Evolutionary conservation across 2,329 filamentous ascomycete species (phyloP).

Genomic region (Epichloe bromicola): DNA sequence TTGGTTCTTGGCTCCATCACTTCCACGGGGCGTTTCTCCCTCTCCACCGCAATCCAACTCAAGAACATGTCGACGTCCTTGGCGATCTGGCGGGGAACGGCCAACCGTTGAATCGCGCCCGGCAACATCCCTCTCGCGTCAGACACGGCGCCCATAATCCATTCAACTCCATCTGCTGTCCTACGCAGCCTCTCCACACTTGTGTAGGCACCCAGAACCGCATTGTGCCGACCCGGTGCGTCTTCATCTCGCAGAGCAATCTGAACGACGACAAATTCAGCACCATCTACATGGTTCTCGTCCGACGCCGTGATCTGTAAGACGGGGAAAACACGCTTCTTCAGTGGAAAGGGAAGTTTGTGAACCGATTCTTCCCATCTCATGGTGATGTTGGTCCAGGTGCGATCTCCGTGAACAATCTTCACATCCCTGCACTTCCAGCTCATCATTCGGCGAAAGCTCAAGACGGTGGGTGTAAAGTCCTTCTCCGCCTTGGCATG

Average conservation of each 20-base stretch:
- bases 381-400: slow-evolving; percentile 36
- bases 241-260: slow-evolving; percentile 29
- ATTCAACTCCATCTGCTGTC: slow-evolving; percentile 41
- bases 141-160: slow-evolving; percentile 67
- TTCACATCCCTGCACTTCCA: slow-evolving; percentile 34
- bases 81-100: slow-evolving; percentile 47
- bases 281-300: slow-evolving; percentile 14
- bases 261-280: slow-evolving; percentile 44
- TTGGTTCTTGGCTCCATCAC: not conserved
- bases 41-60: slow-evolving; percentile 41
- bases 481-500: slow-evolving; percentile 26
- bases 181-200: slow-evolving; percentile 50
- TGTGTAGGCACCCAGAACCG: slow-evolving; percentile 47
- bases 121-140: slow-evolving; percentile 58
- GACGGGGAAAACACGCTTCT: slow-evolving; percentile 53
- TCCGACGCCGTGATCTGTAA: slow-evolving; percentile 44
- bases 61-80: slow-evolving; percentile 63
- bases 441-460: slow-evolving; percentile 22
- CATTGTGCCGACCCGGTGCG: slow-evolving; percentile 27
- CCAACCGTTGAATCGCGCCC: slow-evolving; percentile 50
- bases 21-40: slow-evolving; percentile 13
- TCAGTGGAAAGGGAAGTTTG: slow-evolving; percentile 44
- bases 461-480: slow-evolving; percentile 26
- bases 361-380: slow-evolving; percentile 53
- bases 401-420: slow-evolving; percentile 21